phyloP scores from a whole-genome alignment of 306 rosid species.

The Castanea crenata region DNA sequence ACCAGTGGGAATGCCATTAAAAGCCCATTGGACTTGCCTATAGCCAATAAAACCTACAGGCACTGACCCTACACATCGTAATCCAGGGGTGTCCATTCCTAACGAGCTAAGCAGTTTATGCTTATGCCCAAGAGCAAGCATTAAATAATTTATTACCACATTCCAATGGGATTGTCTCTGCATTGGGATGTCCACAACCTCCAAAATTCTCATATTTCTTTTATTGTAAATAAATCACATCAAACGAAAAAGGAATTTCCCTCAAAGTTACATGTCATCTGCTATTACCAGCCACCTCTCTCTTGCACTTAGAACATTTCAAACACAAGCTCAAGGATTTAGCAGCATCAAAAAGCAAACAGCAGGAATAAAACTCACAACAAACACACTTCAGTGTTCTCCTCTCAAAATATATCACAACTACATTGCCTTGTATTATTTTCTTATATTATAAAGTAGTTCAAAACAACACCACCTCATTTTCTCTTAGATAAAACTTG shows the following conservation, averaged over 20 bases:
- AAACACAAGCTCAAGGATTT: neutral
- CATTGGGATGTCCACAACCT: neutral
- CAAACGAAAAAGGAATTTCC: neutral
- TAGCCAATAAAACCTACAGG: too few relatives aligned
- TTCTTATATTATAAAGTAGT: neutral
- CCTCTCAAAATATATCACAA: neutral
- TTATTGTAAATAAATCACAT: neutral
- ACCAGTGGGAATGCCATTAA: too few relatives aligned
- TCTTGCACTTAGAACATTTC: neutral
- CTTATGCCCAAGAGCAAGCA: too few relatives aligned
- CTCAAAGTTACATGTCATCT: neutral
- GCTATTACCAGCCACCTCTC: neutral
- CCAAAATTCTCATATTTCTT: neutral
- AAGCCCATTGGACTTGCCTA: too few relatives aligned
- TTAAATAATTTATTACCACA: too few relatives aligned
- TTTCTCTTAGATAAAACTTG: neutral
- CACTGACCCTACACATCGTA: too few relatives aligned
- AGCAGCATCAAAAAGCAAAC: neutral
- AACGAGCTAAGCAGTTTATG: too few relatives aligned
- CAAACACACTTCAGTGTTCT: neutral
- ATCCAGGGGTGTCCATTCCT: too few relatives aligned
- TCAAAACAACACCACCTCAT: neutral
- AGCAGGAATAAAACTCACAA: neutral
- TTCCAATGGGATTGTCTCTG: too few relatives aligned
- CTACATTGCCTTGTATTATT: neutral